A percentile compares a stretch with the other conserved stretches of the same genome.
Conservation (phyloP, 331 rosid species). For the Malus hybrid region DNA sequence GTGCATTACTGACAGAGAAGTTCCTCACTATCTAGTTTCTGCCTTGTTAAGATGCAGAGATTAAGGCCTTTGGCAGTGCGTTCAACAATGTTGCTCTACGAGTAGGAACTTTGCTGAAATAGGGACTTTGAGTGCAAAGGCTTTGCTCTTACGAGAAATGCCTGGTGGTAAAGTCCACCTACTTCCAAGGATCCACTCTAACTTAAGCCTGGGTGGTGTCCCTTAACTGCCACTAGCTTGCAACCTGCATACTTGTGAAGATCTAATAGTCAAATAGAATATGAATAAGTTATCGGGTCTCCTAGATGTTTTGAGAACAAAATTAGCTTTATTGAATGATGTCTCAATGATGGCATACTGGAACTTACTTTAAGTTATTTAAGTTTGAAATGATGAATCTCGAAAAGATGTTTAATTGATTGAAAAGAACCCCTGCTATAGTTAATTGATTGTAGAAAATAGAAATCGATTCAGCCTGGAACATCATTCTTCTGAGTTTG, state of each 20-base stretch:
- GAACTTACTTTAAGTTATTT: background rate
- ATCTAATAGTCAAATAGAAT: background rate
- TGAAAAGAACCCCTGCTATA: background rate
- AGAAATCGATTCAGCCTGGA: background rate
- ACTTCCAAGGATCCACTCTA: background rate
- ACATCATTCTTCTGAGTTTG: background rate
- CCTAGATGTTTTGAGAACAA: no score
- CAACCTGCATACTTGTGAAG: background rate
- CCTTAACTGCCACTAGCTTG: background rate
- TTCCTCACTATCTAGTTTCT: background rate
- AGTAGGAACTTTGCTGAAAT: background rate
- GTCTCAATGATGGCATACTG: background rate
- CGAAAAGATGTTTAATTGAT: background rate
- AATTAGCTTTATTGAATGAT: no score
- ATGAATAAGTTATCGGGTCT: background rate
- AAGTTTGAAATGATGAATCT: background rate
- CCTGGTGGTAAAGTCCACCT: background rate
- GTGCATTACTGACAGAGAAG: background rate
- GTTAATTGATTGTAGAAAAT: background rate
- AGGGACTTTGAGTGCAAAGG: background rate
- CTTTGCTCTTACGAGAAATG: background rate
- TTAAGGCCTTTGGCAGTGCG: background rate
- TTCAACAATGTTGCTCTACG: no score
- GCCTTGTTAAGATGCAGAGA: background rate
- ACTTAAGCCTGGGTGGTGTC: background rate